Conservation (phyloP, 345 rosid species). For the Tarenaya hassleriana region DNA sequence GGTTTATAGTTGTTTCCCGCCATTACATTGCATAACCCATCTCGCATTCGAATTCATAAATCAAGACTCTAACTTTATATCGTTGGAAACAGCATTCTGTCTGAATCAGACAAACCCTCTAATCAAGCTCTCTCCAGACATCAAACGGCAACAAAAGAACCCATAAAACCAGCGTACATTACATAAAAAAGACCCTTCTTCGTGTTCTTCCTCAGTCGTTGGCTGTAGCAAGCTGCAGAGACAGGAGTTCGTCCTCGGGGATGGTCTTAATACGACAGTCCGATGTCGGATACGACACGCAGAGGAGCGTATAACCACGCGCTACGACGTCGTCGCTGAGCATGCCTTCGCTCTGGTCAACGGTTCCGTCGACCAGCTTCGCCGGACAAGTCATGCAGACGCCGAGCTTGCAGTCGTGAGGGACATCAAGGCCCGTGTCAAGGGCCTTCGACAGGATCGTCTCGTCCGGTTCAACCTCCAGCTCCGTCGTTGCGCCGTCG, state of each 20-base stretch:
- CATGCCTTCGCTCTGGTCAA: slow-evolving; percentile 97
- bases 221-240: slow-evolving; percentile 81
- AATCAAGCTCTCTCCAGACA: too few relatives aligned
- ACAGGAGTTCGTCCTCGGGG: slow-evolving; percentile 84
- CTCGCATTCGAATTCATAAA: too few relatives aligned
- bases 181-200: slow-evolving; percentile 6
- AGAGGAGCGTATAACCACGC: slow-evolving; percentile 72
- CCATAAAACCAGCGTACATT: neutral
- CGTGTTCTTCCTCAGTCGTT: slow-evolving; percentile 39
- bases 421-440: slow-evolving; percentile 64
- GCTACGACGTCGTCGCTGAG: slow-evolving; percentile 95
- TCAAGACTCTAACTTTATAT: too few relatives aligned
- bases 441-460: slow-evolving; percentile 74
- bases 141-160: neutral
- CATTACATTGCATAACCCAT: too few relatives aligned
- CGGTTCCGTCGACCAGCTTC: slow-evolving; percentile 51
- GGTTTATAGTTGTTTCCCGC: too few relatives aligned
- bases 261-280: slow-evolving; percentile 79
- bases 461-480: slow-evolving; percentile 84
- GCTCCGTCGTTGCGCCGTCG: slow-evolving; percentile 54
- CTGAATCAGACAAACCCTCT: too few relatives aligned
- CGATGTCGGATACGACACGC: slow-evolving; percentile 73
- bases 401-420: slow-evolving; percentile 91
- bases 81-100: too few relatives aligned
- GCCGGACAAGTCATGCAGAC: slow-evolving; percentile 99